Percentiles rank a stretch among this genome's conserved stretches.
Conservation (phyloP, 352 stramenopile species). For the Phytophthora aleatoria region DNA sequence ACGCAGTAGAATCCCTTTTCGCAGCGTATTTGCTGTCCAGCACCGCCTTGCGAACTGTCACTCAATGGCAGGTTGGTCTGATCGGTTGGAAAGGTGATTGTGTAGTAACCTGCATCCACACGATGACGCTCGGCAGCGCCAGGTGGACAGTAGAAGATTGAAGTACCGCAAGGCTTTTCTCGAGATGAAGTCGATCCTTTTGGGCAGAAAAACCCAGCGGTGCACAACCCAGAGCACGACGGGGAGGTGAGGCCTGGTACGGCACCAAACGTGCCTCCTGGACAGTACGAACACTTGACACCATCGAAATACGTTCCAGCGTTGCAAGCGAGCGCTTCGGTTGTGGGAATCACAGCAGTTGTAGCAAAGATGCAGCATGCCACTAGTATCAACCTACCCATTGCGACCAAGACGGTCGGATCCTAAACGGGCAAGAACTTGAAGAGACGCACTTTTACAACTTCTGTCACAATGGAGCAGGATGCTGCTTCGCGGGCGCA, state of each 20-base stretch:
- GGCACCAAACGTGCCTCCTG: constrained; percentile 53
- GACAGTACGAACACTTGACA: constrained; percentile 46
- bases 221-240: constrained; percentile 56
- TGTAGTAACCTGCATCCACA: constrained; percentile 67
- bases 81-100: constrained; percentile 36
- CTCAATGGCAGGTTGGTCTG: constrained; percentile 3
- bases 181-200: constrained; percentile 60
- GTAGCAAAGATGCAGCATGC: constrained; percentile 7
- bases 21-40: constrained; percentile 39
- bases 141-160: constrained; percentile 61
- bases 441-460: constrained; percentile 20
- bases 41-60: constrained; percentile 4
- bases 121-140: constrained; percentile 45
- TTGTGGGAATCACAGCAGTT: constrained; percentile 1
- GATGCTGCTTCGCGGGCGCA: constrained; percentile 6
- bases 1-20: constrained; percentile 73
- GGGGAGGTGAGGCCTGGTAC: constrained; percentile 39
- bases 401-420: constrained; percentile 1
- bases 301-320: constrained; percentile 53
- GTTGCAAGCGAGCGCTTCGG: constrained; percentile 41
- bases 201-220: constrained; percentile 60
- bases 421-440: constrained; percentile 1
- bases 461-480: constrained; percentile 7
- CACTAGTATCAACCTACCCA: constrained; percentile 4
- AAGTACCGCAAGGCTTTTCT: constrained; percentile 50